Conservation (phyloP, 345 rosid genomes). For the Salix suchowensis region DNA sequence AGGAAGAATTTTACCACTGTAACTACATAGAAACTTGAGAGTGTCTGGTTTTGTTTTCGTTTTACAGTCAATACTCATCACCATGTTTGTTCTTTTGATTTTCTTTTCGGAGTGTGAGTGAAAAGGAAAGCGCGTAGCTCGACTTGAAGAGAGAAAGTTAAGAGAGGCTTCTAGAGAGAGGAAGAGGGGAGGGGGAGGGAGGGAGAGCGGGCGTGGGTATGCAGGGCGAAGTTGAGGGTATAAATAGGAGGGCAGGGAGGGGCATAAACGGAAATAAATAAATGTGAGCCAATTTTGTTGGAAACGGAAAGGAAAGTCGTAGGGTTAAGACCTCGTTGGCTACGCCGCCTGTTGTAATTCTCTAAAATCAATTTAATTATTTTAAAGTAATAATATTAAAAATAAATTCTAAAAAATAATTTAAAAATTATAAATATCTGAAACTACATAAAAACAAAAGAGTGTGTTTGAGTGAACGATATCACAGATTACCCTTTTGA, state of each 20-base stretch:
- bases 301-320: background rate
- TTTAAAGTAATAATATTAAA: too few species aligned
- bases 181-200: accelerated
- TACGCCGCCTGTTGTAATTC: too few species aligned
- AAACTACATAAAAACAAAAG: too few species aligned
- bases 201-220: background rate
- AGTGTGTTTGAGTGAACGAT: too few species aligned
- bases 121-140: background rate
- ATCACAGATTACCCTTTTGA: background rate
- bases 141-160: too few species aligned
- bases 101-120: background rate
- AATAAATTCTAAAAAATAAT: too few species aligned
- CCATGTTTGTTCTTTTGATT: conserved; percentile 14
- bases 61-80: conserved; percentile 8
- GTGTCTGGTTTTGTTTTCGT: background rate
- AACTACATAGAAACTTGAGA: conserved; percentile 81
- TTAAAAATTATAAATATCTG: too few species aligned
- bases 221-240: background rate
- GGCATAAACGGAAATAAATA: conserved; percentile 11
- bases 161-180: background rate
- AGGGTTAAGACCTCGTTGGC: background rate
- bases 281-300: background rate
- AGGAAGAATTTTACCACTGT: conserved; percentile 65
- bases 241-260: conserved; percentile 10
- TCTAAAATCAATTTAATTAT: too few species aligned